A percentile compares a stretch with the other conserved stretches of the same genome.
These are phyloP conservation scores for Pythium grandisporangium DNA, from an alignment of 352 stramenopile species.

Conservation along the genomic window DNA sequence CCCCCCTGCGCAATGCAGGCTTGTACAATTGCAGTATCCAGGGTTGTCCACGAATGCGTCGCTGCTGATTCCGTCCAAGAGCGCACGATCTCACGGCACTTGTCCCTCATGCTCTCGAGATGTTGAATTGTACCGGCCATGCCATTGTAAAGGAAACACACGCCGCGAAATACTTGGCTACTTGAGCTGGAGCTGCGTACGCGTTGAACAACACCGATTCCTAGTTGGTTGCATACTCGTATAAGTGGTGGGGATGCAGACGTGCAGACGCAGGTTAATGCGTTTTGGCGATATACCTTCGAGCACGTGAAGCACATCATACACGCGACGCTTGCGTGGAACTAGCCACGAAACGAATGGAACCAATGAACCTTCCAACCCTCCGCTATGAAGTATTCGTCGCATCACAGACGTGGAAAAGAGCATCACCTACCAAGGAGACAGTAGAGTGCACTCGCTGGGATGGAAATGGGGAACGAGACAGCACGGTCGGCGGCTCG, in stretches of 20 bases:
- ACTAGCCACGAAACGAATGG: no score
- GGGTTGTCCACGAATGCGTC: conserved; percentile 5
- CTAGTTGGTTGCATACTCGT: no score
- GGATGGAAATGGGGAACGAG: conserved; percentile 27
- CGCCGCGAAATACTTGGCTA: conserved; percentile 22
- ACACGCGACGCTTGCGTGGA: conserved; percentile 56
- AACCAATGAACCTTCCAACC: no score
- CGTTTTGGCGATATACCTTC: conserved; percentile 33
- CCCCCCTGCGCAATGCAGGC: conserved; percentile 34
- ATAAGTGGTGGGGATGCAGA: no score
- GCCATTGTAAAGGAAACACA: conserved; percentile 48
- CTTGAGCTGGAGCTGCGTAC: conserved; percentile 21
- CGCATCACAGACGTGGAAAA: neutral
- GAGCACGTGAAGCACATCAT: conserved; percentile 70
- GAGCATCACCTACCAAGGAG: conserved; percentile 35
- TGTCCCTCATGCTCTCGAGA: conserved; percentile 22
- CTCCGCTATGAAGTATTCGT: no score
- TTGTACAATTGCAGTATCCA: conserved; percentile 34
- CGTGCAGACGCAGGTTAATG: neutral
- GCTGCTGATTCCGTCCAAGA: conserved; percentile 4
- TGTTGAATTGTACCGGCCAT: conserved; percentile 24
- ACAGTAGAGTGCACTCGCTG: conserved; percentile 50
- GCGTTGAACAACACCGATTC: conserved; percentile 52
- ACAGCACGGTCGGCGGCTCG: neutral
- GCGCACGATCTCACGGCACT: conserved; percentile 4